These are phyloP conservation scores for Fomitiporia mediterranea DNA, from an alignment of 1,284 basidiomycete genomes.

Conservation along the genomic window DNA sequence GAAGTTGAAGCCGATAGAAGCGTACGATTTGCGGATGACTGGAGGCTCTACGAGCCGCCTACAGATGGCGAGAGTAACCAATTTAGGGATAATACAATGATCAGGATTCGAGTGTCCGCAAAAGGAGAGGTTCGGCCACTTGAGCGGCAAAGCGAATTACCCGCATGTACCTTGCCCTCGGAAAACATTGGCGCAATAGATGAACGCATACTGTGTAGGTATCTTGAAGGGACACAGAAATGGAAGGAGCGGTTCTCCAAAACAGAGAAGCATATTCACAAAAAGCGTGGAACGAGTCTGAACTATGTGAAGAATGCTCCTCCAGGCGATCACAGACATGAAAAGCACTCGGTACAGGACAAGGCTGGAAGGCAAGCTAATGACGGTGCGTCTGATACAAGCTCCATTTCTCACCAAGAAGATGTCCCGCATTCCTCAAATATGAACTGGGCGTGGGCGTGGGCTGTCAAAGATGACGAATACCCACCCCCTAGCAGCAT, in stretches of 20 bases:
- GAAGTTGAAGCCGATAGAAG: not conserved
- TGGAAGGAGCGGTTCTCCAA: constrained; percentile 63
- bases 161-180: constrained; percentile 44
- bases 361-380: too few relatives aligned
- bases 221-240: constrained; percentile 49
- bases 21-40: constrained; percentile 57
- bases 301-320: constrained; percentile 56
- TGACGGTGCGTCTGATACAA: constrained; percentile 25
- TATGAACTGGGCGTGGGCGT: constrained; percentile 67
- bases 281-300: constrained; percentile 52
- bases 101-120: constrained; percentile 63
- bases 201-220: constrained; percentile 59
- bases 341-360: constrained; percentile 31
- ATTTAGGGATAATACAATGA: constrained; percentile 50
- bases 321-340: constrained; percentile 45
- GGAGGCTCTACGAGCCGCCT: constrained; percentile 42
- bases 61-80: constrained; percentile 4
- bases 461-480: constrained; percentile 71
- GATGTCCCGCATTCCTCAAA: constrained; percentile 40
- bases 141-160: constrained; percentile 48
- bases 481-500: constrained; percentile 79
- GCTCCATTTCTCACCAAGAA: constrained; percentile 43
- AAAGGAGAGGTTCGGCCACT: constrained; percentile 56
- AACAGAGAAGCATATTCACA: constrained; percentile 52
- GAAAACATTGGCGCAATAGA: constrained; percentile 69